phyloP scores from a whole-genome alignment of 2,329 filamentous ascomycete genomes.

The Phyllosticta paracitricarpa region DNA sequence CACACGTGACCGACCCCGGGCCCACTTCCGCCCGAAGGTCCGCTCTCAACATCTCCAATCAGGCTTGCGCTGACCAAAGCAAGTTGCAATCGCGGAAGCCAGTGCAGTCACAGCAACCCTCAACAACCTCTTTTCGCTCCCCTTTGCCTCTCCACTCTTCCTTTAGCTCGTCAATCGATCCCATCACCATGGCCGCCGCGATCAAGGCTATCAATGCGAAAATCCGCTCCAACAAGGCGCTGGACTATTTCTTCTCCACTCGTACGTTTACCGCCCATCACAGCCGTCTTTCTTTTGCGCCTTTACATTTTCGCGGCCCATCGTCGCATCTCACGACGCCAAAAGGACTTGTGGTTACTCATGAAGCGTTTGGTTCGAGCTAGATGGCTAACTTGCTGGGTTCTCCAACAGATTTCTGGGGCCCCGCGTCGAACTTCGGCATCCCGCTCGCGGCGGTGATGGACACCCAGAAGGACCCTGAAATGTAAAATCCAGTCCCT shows the following conservation, averaged over 20 bases:
- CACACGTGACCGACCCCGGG: slow-evolving; percentile 3
- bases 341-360: neutral
- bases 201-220: slow-evolving; percentile 45
- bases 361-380: neutral
- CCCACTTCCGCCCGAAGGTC: neutral
- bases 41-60: neutral
- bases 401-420: slow-evolving; percentile 39
- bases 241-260: slow-evolving; percentile 45
- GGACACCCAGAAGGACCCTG: slow-evolving; percentile 44
- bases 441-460: slow-evolving; percentile 45
- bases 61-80: neutral
- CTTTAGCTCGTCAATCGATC: neutral
- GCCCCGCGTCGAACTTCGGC: slow-evolving; percentile 43
- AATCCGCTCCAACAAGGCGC: slow-evolving; percentile 40
- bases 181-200: slow-evolving; percentile 39
- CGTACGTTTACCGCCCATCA: slow-evolving; percentile 31
- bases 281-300: neutral
- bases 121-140: slow-evolving; percentile 1
- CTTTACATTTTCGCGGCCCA: neutral
- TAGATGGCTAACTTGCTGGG: neutral
- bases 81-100: neutral
- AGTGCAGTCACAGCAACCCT: neutral
- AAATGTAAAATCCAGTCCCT: slow-evolving; percentile 31
- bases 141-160: slow-evolving; percentile 1
- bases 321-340: neutral